Conservation (phyloP, 2,329 filamentous ascomycete species). For the Talaromyces sp. region DNA sequence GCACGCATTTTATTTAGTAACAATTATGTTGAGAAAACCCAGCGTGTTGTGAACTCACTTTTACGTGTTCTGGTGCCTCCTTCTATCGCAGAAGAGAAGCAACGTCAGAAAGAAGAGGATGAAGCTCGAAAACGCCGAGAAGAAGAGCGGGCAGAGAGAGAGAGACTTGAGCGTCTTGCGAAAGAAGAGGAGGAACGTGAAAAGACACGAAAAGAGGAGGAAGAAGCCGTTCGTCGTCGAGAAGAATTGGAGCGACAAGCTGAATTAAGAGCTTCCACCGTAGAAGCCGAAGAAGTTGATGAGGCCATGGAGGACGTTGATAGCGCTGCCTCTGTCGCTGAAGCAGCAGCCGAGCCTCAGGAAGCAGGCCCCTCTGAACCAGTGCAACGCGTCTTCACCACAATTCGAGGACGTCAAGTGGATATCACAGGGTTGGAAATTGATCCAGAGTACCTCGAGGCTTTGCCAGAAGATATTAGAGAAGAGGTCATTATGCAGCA, state of each 20-base stretch:
- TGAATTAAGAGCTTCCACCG: slow-evolving; percentile 45
- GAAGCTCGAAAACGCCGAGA: slow-evolving; percentile 56
- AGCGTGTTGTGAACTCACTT: slow-evolving; percentile 64
- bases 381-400: slow-evolving; percentile 66
- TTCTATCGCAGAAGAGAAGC: slow-evolving; percentile 76
- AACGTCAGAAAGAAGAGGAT: slow-evolving; percentile 56
- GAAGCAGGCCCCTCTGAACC: slow-evolving; percentile 48
- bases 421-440: slow-evolving; percentile 95
- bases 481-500: slow-evolving; percentile 95
- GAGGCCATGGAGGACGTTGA: slow-evolving; percentile 77
- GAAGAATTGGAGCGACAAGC: slow-evolving; percentile 62
- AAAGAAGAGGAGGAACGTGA: slow-evolving; percentile 70
- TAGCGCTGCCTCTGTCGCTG: slow-evolving; percentile 36
- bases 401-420: slow-evolving; percentile 77
- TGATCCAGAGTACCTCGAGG: slow-evolving; percentile 88
- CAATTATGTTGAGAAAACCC: slow-evolving; percentile 63
- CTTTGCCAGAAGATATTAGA: slow-evolving; percentile 93
- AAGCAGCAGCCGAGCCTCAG: slow-evolving; percentile 30
- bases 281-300: slow-evolving; percentile 28
- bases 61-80: slow-evolving; percentile 72
- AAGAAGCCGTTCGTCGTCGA: slow-evolving; percentile 58
- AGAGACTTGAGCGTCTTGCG: slow-evolving; percentile 59
- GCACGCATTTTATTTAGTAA: slow-evolving; percentile 77
- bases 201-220: slow-evolving; percentile 63
- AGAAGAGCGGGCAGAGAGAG: slow-evolving; percentile 57